Percentiles rank a stretch among this genome's conserved stretches.
Conservation (phyloP, 2,329 filamentous ascomycete genomes). For the Trichoderma guizhouense region DNA sequence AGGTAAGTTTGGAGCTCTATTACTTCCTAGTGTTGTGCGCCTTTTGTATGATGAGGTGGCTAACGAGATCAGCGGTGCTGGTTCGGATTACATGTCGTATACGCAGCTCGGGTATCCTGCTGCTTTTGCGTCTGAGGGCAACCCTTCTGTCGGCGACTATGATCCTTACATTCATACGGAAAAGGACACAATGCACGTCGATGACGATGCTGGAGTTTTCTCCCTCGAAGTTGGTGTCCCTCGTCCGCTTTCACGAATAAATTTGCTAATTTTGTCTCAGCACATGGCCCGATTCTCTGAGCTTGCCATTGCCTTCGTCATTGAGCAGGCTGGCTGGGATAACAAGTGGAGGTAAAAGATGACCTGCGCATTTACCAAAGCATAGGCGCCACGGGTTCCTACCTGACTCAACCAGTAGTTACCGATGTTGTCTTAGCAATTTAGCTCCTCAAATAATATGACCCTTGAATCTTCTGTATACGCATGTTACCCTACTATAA, state of each 20-base stretch:
- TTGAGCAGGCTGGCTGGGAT: conserved; percentile 41
- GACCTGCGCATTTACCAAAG: not conserved
- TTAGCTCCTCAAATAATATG: not conserved
- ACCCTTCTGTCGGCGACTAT: conserved; percentile 35
- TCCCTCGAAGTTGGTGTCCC: conserved; percentile 35
- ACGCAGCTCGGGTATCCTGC: conserved; percentile 39
- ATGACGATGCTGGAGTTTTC: conserved; percentile 38
- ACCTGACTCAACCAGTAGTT: not conserved
- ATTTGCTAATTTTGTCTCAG: conserved; percentile 24
- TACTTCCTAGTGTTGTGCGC: conserved; percentile 43
- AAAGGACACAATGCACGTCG: conserved; percentile 37
- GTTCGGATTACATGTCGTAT: conserved; percentile 42
- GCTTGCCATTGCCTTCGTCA: conserved; percentile 38
- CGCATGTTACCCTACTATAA: not conserved
- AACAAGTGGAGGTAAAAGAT: conserved; percentile 35
- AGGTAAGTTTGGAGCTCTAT: conserved; percentile 22
- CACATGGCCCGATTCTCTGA: conserved; percentile 42
- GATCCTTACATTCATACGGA: conserved; percentile 38
- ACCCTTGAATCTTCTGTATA: not conserved
- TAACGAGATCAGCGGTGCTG: conserved; percentile 45
- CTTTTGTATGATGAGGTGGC: conserved; percentile 53
- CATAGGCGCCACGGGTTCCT: not conserved
- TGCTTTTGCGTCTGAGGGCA: conserved; percentile 38
- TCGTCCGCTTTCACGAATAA: not conserved
- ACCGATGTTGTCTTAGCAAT: not conserved